phyloP scores from a whole-genome alignment of 345 rosid species.

The Euphorbia lathyris region DNA sequence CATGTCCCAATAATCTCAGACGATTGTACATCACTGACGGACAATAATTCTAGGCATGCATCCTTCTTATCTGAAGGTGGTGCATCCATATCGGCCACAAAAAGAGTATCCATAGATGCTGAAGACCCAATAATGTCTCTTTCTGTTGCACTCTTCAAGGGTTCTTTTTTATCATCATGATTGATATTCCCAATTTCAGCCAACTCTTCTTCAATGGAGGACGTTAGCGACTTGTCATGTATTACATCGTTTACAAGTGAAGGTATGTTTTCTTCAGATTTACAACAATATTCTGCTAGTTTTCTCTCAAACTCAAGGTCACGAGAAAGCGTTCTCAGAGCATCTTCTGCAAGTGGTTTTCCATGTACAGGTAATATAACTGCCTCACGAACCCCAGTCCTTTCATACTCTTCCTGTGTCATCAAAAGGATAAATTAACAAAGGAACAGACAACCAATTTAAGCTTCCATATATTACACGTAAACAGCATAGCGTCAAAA shows the following conservation, averaged over 20 bases:
- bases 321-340: slow-evolving; percentile 56
- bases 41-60: slow-evolving; percentile 17
- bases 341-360: slow-evolving; percentile 64
- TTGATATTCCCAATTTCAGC: slow-evolving; percentile 33
- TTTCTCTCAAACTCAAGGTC: slow-evolving; percentile 49
- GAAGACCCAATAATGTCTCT: slow-evolving; percentile 25
- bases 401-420: slow-evolving; percentile 78
- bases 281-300: slow-evolving; percentile 36
- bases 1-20: slow-evolving; percentile 23
- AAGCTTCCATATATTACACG: background rate
- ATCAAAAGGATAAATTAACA: slow-evolving; percentile 17
- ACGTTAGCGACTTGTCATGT: slow-evolving; percentile 25
- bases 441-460: slow-evolving; percentile 13
- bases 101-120: slow-evolving; percentile 27
- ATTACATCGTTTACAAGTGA: slow-evolving; percentile 27
- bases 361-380: slow-evolving; percentile 60
- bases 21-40: slow-evolving; percentile 23
- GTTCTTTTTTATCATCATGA: slow-evolving; percentile 27
- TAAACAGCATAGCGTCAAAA: slow-evolving; percentile 10
- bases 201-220: slow-evolving; percentile 27
- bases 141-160: slow-evolving; percentile 21
- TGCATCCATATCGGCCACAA: slow-evolving; percentile 9
- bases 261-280: slow-evolving; percentile 28
- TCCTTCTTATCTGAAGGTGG: slow-evolving; percentile 23
- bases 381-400: slow-evolving; percentile 59